These are phyloP conservation scores for Silene uniflora DNA, from an alignment of 148 eudicot genomes.

Conservation along the genomic window DNA sequence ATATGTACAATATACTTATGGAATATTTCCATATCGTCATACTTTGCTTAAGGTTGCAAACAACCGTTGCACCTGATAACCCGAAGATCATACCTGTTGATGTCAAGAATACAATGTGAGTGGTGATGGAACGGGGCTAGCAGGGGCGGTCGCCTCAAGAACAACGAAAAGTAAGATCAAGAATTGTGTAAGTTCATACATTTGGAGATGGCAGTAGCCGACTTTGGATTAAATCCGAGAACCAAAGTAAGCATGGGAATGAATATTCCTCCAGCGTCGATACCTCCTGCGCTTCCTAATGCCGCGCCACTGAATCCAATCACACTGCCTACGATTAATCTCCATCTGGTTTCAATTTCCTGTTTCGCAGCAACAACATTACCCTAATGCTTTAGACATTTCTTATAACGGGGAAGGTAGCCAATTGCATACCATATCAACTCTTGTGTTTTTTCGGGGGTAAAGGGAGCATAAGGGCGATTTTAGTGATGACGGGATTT, in stretches of 20 bases:
- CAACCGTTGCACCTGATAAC: slow-evolving; percentile 52
- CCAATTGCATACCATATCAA: no score
- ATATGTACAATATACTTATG: no score
- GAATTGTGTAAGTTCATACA: slow-evolving; percentile 21
- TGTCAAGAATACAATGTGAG: neutral
- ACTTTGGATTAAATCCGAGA: slow-evolving; percentile 42
- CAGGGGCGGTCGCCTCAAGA: no score
- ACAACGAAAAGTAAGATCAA: neutral
- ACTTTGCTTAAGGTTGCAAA: slow-evolving; percentile 45
- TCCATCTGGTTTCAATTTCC: slow-evolving; percentile 37
- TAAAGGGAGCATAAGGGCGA: no score
- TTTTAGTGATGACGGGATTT: no score
- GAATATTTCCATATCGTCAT: no score
- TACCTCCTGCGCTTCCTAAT: slow-evolving; percentile 43
- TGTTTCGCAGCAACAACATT: neutral
- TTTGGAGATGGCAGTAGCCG: slow-evolving; percentile 40
- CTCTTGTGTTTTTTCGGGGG: no score
- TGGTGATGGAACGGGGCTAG: no score
- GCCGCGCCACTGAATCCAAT: slow-evolving; percentile 40
- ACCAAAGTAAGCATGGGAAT: slow-evolving; percentile 46
- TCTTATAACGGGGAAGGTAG: no score
- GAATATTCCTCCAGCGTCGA: slow-evolving; percentile 44
- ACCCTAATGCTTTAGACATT: no score
- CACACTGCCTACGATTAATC: slow-evolving; percentile 25
- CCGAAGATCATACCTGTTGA: slow-evolving; percentile 62